These are phyloP conservation scores for Cnidoscolus chayamansa DNA, from an alignment of 441 rosid species.

Conservation along the genomic window DNA sequence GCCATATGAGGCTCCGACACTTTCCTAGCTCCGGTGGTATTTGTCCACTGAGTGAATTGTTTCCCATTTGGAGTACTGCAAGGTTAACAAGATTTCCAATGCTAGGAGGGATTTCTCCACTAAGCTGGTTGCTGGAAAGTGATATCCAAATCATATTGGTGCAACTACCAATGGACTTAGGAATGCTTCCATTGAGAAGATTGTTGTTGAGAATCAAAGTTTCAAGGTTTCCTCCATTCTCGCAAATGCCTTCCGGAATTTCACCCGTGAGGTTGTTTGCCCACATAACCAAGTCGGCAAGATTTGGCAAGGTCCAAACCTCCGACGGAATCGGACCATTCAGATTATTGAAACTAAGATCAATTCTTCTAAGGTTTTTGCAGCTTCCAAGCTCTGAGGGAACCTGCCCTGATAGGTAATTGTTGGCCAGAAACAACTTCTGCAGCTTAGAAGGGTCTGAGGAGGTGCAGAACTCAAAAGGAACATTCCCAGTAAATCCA, in stretches of 20 bases:
- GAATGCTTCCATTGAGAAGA: conserved; percentile 63
- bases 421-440: conserved; percentile 63
- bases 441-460: conserved; percentile 43
- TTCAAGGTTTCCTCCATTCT: conserved; percentile 72
- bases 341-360: conserved; percentile 86
- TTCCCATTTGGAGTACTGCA: conserved; percentile 84
- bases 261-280: conserved; percentile 77
- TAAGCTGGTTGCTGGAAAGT: conserved; percentile 68
- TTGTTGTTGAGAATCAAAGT: conserved; percentile 85
- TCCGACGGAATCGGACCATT: conserved; percentile 57
- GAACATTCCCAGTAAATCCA: conserved; percentile 57
- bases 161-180: conserved; percentile 66
- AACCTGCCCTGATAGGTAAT: conserved; percentile 63
- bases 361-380: conserved; percentile 63
- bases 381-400: conserved; percentile 69
- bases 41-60: conserved; percentile 71
- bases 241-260: conserved; percentile 77
- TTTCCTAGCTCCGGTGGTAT: conserved; percentile 76
- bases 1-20: conserved; percentile 84
- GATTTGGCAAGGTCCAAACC: conserved; percentile 71
- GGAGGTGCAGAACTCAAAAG: conserved; percentile 53
- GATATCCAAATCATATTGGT: conserved; percentile 90
- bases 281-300: conserved; percentile 80
- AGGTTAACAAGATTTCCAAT: conserved; percentile 63
- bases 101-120: conserved; percentile 68